A percentile compares a stretch with the other conserved stretches of the same genome.
These are phyloP conservation scores for Ensete ventricosum DNA, from an alignment of 176 grass and related monocot genomes.

Conservation along the genomic window DNA sequence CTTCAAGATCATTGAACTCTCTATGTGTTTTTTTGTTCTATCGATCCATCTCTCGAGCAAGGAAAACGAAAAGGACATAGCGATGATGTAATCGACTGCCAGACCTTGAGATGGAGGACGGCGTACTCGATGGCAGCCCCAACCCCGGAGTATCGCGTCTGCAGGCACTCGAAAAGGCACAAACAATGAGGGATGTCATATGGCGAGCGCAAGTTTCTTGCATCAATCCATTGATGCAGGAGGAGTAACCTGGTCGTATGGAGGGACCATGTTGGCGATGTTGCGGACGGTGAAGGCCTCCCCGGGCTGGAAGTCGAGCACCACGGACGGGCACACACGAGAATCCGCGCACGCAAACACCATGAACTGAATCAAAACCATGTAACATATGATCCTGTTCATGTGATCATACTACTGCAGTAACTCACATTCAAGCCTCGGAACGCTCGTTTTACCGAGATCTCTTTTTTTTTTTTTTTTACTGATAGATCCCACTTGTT, in stretches of 20 bases:
- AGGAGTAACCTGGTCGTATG: constrained; percentile 52
- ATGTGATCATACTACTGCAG: neutral
- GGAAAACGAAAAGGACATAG: neutral
- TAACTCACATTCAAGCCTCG: neutral
- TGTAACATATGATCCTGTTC: neutral
- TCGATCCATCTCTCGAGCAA: neutral
- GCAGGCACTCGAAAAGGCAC: neutral
- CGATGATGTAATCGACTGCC: neutral
- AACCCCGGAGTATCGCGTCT: constrained; percentile 35
- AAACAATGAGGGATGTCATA: neutral
- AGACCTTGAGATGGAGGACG: constrained; percentile 55
- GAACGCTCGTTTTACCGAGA: neutral
- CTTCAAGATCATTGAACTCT: neutral
- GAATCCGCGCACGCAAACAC: constrained; percentile 76
- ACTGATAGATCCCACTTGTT: neutral
- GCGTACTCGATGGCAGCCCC: constrained; percentile 66
- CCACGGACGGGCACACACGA: constrained; percentile 68
- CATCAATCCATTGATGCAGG: neutral
- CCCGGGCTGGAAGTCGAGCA: constrained; percentile 54
- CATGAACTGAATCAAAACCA: constrained; percentile 55
- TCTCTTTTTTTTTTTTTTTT: no score
- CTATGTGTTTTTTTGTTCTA: no score
- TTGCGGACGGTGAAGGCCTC: constrained; percentile 76
- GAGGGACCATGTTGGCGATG: constrained; percentile 50
- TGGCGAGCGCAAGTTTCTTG: no score